Percentiles rank a stretch among this genome's conserved stretches.
phyloP scores from a whole-genome alignment of 371 early-diverging fungal genomes.

The Apophysomyces ossiformis region DNA sequence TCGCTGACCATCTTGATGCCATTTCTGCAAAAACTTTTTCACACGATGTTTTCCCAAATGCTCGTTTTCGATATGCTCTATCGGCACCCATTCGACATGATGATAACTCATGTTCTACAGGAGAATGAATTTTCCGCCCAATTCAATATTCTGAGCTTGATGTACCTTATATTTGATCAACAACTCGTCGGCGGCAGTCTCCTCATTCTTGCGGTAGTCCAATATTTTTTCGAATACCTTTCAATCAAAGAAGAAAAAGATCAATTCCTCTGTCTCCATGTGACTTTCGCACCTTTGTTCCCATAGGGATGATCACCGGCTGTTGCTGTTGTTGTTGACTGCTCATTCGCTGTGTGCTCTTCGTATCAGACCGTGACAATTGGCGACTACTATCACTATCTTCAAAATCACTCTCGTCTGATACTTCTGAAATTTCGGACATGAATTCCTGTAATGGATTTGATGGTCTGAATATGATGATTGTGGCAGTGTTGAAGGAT shows the following conservation, averaged over 20 bases:
- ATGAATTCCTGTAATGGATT: conserved; percentile 24
- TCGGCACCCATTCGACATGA: conserved; percentile 86
- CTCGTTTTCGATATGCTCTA: conserved; percentile 67
- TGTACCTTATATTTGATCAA: conserved; percentile 78
- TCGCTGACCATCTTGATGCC: conserved; percentile 49
- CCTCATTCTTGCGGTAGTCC: conserved; percentile 56
- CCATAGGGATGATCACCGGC: conserved; percentile 74
- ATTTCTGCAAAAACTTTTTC: conserved; percentile 78
- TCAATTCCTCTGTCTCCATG: conserved; percentile 1
- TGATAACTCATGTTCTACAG: conserved; percentile 72
- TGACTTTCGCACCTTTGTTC: conserved; percentile 50
- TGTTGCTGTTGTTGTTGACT: conserved; percentile 55
- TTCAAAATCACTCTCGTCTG: conserved; percentile 34
- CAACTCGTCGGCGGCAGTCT: conserved; percentile 48
- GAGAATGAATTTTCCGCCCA: not conserved
- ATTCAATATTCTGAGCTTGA: not conserved
- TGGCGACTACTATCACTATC: conserved; percentile 16
- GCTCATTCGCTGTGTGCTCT: conserved; percentile 16
- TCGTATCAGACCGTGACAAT: conserved; percentile 10
- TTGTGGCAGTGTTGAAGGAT: not conserved
- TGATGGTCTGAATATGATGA: not conserved
- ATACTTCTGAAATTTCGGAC: conserved; percentile 22
- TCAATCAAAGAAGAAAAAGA: not conserved
- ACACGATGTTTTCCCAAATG: conserved; percentile 79
- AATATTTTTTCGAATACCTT: conserved; percentile 72